These are phyloP conservation scores for Daphne laureola DNA, from an alignment of 441 rosid genomes.

Conservation along the genomic window DNA sequence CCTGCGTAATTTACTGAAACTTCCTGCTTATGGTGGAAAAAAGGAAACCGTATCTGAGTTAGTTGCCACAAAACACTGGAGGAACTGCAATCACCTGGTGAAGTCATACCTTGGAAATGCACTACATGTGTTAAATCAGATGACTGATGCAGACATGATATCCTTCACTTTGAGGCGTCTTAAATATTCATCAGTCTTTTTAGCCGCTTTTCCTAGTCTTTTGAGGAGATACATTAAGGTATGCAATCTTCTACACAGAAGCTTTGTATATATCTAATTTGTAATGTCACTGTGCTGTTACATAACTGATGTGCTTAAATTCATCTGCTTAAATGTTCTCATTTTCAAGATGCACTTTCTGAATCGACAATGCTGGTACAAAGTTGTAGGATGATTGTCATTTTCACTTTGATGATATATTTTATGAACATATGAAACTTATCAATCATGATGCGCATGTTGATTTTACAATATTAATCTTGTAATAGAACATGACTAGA, in stretches of 20 bases:
- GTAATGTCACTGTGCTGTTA: neutral
- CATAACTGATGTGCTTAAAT: neutral
- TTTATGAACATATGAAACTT: too few species aligned
- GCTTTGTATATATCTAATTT: constrained; percentile 1
- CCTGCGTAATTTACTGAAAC: constrained; percentile 62
- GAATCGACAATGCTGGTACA: too few species aligned
- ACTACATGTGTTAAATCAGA: constrained; percentile 82
- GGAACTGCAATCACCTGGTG: constrained; percentile 69
- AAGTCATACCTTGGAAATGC: constrained; percentile 93
- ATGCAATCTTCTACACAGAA: constrained; percentile 5
- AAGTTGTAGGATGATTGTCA: too few species aligned
- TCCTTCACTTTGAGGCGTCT: constrained; percentile 73
- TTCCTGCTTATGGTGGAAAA: constrained; percentile 75
- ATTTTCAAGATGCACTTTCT: neutral
- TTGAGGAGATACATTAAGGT: constrained; percentile 85
- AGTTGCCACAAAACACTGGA: constrained; percentile 72
- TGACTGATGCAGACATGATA: constrained; percentile 90
- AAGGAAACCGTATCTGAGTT: constrained; percentile 56
- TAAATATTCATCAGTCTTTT: constrained; percentile 58
- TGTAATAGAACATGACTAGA: too few species aligned
- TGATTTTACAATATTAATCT: neutral
- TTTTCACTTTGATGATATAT: too few species aligned
- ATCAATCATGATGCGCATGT: too few species aligned
- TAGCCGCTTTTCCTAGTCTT: constrained; percentile 81
- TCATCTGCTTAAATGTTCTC: neutral